Percentiles rank a stretch among this genome's conserved stretches.
phyloP scores from a whole-genome alignment of 371 early-diverging fungal species.

The Mucor sp. region DNA sequence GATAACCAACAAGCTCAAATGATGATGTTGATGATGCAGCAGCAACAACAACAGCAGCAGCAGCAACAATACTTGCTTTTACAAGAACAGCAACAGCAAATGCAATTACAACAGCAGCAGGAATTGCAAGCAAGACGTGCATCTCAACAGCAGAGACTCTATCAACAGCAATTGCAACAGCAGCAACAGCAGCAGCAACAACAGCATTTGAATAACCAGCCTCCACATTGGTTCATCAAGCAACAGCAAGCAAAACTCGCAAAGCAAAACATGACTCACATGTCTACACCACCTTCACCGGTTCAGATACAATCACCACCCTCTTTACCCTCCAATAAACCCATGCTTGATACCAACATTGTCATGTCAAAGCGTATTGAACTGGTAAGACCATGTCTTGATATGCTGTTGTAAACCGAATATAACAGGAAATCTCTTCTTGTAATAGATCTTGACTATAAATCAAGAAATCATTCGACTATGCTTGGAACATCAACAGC shows the following conservation, averaged over 20 bases:
- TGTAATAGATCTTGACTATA: conserved; percentile 46
- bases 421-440: no score
- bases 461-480: conserved; percentile 57
- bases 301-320: background rate
- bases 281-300: background rate
- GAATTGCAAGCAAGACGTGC: background rate
- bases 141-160: background rate
- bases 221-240: conserved; percentile 11
- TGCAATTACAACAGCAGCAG: background rate
- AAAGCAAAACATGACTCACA: background rate
- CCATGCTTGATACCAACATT: background rate
- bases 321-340: conserved; percentile 2
- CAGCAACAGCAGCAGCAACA: conserved; percentile 1
- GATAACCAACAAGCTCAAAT: conserved; percentile 10
- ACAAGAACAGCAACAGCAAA: background rate
- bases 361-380: conserved; percentile 8
- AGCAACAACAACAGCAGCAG: conserved; percentile 5
- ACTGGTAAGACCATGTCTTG: background rate
- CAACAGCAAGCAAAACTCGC: conserved; percentile 10
- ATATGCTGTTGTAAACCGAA: background rate
- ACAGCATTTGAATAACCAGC: background rate
- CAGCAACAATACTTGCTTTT: background rate
- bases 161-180: conserved; percentile 2
- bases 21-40: conserved; percentile 6
- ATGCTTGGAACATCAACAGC: conserved; percentile 38